Evolutionary conservation across 129 eudicot genomes (phyloP).

Genomic region (Oenanthe sinensis): DNA sequence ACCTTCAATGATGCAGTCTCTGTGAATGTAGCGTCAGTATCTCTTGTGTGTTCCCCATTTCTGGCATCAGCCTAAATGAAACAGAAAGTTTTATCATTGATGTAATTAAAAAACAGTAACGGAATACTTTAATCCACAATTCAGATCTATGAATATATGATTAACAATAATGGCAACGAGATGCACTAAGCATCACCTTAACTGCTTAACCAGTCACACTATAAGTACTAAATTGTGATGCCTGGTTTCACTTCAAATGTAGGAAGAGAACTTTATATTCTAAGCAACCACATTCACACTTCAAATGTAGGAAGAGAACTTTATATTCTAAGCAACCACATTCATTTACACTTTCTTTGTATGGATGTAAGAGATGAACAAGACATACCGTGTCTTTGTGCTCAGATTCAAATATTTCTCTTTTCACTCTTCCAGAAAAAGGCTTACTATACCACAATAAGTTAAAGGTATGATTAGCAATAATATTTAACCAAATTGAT

Average conservation of each 20-base stretch:
- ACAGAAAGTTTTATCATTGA: not conserved
- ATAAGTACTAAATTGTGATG: not conserved
- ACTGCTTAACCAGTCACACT: not conserved
- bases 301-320: not conserved
- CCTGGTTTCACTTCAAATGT: constrained; percentile 4
- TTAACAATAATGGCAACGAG: not conserved
- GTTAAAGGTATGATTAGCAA: not conserved
- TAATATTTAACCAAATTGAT: not conserved
- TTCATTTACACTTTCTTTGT: not conserved
- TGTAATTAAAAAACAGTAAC: not conserved
- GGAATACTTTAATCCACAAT: not conserved
- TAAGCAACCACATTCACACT: constrained; percentile 3
- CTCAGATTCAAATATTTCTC: constrained; percentile 55
- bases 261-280: not conserved
- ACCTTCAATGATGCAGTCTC: constrained; percentile 46
- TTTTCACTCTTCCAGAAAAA: constrained; percentile 48
- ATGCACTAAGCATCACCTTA: not conserved
- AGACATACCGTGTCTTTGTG: constrained; percentile 49
- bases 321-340: not conserved
- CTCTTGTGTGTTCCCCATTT: constrained; percentile 36
- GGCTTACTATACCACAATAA: constrained; percentile 27
- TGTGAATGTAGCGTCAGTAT: constrained; percentile 36
- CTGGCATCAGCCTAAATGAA: constrained; percentile 30
- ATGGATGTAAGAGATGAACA: not conserved
- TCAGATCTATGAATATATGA: not conserved